A percentile compares a stretch with the other conserved stretches of the same genome.
Evolutionary conservation across 176 grass and related monocot species (phyloP).

Genomic region (Aechmea fasciata): DNA sequence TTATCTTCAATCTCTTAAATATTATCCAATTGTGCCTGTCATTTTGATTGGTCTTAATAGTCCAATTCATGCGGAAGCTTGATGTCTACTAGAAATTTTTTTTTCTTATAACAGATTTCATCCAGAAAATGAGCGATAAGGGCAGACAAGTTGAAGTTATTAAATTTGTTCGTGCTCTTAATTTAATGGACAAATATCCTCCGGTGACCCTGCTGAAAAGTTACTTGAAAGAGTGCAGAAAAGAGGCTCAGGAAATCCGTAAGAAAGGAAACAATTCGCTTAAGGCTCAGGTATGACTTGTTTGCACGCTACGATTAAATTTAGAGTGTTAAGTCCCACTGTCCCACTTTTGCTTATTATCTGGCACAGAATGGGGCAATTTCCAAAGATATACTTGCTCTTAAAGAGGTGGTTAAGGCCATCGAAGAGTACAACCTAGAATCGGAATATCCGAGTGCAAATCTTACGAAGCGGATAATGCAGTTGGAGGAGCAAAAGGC

Average conservation of each 20-base stretch:
- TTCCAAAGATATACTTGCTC: constrained; percentile 37
- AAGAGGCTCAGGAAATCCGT: constrained; percentile 40
- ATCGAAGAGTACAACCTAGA: constrained; percentile 44
- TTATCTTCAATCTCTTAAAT: no score
- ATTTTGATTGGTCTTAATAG: no score
- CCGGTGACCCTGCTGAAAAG: constrained; percentile 37
- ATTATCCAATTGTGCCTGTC: no score
- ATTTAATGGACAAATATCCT: constrained; percentile 35
- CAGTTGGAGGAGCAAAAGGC: constrained; percentile 23
- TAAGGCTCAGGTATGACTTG: constrained; percentile 31
- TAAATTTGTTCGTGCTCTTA: constrained; percentile 57
- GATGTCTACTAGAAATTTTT: constrained; percentile 16
- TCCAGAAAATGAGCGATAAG: constrained; percentile 38
- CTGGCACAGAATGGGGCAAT: constrained; percentile 31
- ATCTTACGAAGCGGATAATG: constrained; percentile 30
- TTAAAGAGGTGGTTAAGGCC: constrained; percentile 39
- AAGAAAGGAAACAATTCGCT: constrained; percentile 33
- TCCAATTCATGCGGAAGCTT: neutral
- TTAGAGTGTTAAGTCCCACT: neutral
- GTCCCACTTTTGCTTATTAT: constrained; percentile 15
- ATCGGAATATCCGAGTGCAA: constrained; percentile 30
- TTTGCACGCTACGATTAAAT: constrained; percentile 2
- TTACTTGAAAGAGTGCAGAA: constrained; percentile 37
- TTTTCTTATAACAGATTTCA: constrained; percentile 42
- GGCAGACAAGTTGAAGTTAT: constrained; percentile 44